Evolutionary conservation across 192 early-diverging fungal species (phyloP).

Genomic region (Podila horticola): DNA sequence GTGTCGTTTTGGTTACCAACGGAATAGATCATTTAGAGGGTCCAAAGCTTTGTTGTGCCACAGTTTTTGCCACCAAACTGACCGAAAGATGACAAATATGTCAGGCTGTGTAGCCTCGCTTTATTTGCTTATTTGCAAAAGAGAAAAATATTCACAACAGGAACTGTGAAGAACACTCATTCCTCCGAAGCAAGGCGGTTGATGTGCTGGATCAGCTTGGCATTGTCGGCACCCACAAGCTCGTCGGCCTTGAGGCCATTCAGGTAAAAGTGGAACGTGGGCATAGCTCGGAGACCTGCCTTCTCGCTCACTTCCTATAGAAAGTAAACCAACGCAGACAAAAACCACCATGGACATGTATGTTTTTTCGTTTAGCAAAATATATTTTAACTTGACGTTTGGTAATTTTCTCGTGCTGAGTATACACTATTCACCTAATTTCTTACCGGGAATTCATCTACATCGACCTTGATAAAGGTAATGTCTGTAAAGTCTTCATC

Average conservation of each 20-base stretch:
- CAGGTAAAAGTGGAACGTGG: constrained; percentile 68
- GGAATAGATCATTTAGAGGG: too few species aligned
- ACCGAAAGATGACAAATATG: too few species aligned
- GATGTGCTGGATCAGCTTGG: neutral
- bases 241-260: constrained; percentile 62
- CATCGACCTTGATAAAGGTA: constrained; percentile 19
- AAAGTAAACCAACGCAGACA: neutral
- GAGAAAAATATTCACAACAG: too few species aligned
- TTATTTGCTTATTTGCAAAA: too few species aligned
- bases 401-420: too few species aligned
- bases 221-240: constrained; percentile 9
- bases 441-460: constrained; percentile 5
- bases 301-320: constrained; percentile 57
- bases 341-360: neutral
- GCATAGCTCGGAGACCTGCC: constrained; percentile 59
- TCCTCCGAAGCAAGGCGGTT: neutral
- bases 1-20: too few species aligned
- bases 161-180: neutral
- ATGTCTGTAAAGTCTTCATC: neutral
- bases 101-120: too few species aligned
- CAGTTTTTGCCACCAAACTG: too few species aligned
- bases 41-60: too few species aligned
- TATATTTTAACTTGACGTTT: too few species aligned
- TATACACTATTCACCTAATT: too few species aligned
- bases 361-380: neutral